phyloP scores from a whole-genome alignment of 805 yeast genomes.

The Sugiyamaella marilandica region DNA sequence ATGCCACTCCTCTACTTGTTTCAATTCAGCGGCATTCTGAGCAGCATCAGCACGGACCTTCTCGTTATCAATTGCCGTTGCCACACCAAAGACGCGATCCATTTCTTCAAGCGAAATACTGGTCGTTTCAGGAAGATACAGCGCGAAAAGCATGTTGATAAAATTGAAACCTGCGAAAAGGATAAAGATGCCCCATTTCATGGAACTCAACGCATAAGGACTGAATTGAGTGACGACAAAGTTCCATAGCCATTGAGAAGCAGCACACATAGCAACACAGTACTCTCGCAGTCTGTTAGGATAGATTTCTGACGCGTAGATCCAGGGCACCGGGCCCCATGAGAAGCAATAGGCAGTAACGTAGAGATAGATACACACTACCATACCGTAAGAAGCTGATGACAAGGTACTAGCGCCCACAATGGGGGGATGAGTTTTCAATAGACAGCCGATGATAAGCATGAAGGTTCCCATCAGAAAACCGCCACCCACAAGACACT shows the following conservation, averaged over 20 bases:
- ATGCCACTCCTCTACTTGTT: conserved; percentile 4
- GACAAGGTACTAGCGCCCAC: conserved; percentile 24
- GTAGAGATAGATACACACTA: conserved; percentile 17
- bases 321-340: conserved; percentile 24
- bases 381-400: conserved; percentile 16
- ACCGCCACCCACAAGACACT: conserved; percentile 24
- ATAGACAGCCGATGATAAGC: conserved; percentile 20
- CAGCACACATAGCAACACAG: conserved; percentile 14
- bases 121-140: conserved; percentile 12
- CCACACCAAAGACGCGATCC: conserved; percentile 7
- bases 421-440: conserved; percentile 25
- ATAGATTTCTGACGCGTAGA: conserved; percentile 20
- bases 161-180: conserved; percentile 15
- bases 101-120: conserved; percentile 11
- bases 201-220: conserved; percentile 39
- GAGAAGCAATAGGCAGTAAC: conserved; percentile 15
- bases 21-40: not conserved
- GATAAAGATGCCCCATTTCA: conserved; percentile 43
- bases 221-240: conserved; percentile 20
- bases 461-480: conserved; percentile 20
- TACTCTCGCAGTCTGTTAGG: conserved; percentile 19
- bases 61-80: conserved; percentile 4
- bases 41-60: not conserved
- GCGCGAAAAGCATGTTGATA: conserved; percentile 2
- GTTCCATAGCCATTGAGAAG: conserved; percentile 16